A percentile compares a stretch with the other conserved stretches of the same genome.
Evolutionary conservation across 148 eudicot species (phyloP).

Genomic region (Rhododendron ovatum): DNA sequence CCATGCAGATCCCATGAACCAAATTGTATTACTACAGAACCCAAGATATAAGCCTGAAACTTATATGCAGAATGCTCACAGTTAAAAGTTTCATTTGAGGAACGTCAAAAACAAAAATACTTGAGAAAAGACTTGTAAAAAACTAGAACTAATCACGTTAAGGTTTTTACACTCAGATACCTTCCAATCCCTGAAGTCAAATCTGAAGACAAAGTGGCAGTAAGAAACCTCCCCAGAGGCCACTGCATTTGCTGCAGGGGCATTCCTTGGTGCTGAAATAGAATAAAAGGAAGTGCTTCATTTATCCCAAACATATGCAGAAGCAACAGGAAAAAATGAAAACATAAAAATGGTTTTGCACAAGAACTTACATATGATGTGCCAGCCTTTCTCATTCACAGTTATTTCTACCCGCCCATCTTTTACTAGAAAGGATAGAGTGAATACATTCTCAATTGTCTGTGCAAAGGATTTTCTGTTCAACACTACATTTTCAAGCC

Average conservation of each 20-base stretch:
- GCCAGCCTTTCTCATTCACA: slow-evolving; percentile 57
- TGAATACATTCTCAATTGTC: slow-evolving; percentile 83
- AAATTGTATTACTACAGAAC: neutral
- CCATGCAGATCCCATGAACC: neutral
- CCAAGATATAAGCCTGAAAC: neutral
- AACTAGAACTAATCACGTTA: neutral
- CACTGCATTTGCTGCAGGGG: slow-evolving; percentile 73
- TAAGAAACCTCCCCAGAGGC: slow-evolving; percentile 68
- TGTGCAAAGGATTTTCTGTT: slow-evolving; percentile 78
- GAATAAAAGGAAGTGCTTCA: neutral
- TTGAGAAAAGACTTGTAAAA: neutral
- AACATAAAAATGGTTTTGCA: neutral
- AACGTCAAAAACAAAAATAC: neutral
- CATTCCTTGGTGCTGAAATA: slow-evolving; percentile 76
- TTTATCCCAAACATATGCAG: neutral
- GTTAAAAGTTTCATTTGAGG: neutral
- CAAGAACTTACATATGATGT: slow-evolving; percentile 14
- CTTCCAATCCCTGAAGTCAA: slow-evolving; percentile 89
- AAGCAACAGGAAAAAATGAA: neutral
- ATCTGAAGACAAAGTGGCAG: slow-evolving; percentile 78
- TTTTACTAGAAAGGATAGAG: slow-evolving; percentile 81
- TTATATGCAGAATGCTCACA: neutral
- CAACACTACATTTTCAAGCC: slow-evolving; percentile 62
- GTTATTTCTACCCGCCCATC: slow-evolving; percentile 80
- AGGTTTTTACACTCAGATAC: slow-evolving; percentile 22